Evolutionary conservation across 2,329 filamentous ascomycete species (phyloP), one percentile per base, ranked within the genome.

Genomic region (Fusarium burgessii): DNA sequence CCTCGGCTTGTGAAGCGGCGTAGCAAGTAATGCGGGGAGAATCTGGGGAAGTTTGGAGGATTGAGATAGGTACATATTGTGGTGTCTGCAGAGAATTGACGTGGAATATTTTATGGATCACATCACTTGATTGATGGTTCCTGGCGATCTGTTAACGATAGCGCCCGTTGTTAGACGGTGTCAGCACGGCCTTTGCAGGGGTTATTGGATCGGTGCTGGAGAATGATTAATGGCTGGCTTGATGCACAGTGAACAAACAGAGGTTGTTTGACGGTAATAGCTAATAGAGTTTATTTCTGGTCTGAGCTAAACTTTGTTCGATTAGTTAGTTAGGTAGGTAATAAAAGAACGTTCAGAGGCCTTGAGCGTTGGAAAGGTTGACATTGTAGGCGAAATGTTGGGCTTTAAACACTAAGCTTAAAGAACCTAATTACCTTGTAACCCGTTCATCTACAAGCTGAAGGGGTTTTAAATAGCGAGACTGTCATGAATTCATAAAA

Each of bases 181-280:
- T 54, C 55, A 55, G 62, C 62, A 65, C 45, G 32, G 59, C 42
- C 29, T 43, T 42, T 58, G 63, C 51, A 58, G 62, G 60, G 61
- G 32, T 65, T 45, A 27, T n/a, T 51, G 32, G 47, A 51, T 38
- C 33, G 47, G 32, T 32, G 23, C 47, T 40, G 47, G 6, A 40
- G 15, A 20, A 32, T 9, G n/a, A 33, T 63, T 55, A 46, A 45
- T 62, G 46, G 33, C 55, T 35, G 8, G 29, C 23, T 23, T 23
- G 23, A 23, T 23, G 23, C 29, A 29, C 6, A 15, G 47, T 50
- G 47, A 36, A 36, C 1, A 15, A 33, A 27, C 36, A 38, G 32
- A 51, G 9, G 20, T 12, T 25, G 4, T 11, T 13, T 8, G 20
- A 38, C 10, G 14, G 23, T 23, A 23, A 23, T 23, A 23, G 23